These are phyloP conservation scores for Chaetomium olivaceum DNA, from an alignment of 2,329 filamentous ascomycete genomes.

Conservation along the genomic window DNA sequence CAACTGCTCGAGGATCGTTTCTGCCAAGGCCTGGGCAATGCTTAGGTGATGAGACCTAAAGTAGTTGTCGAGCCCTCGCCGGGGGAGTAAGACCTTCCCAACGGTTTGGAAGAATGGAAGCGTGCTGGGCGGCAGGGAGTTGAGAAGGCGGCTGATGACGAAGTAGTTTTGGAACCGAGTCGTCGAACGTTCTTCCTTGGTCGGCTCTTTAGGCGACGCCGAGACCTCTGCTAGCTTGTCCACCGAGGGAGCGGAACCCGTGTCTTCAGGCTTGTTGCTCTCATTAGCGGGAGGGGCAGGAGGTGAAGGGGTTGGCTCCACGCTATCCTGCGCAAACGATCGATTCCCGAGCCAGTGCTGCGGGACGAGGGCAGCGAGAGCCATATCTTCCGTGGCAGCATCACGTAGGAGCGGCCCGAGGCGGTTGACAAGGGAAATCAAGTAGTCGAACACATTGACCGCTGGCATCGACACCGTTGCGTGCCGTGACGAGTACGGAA, in stretches of 20 bases:
- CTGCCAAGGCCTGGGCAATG: conserved; percentile 67
- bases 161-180: conserved; percentile 71
- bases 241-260: conserved; percentile 27
- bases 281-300: conserved; percentile 5
- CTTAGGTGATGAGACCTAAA: conserved; percentile 54
- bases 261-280: conserved; percentile 20
- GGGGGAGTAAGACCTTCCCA: conserved; percentile 76
- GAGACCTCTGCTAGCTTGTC: conserved; percentile 28
- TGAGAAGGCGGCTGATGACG: conserved; percentile 73
- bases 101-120: conserved; percentile 83
- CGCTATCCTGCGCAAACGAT: conserved; percentile 9
- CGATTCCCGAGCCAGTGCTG: conserved; percentile 57
- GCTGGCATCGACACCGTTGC: conserved; percentile 66
- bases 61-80: conserved; percentile 68
- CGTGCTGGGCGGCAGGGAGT: conserved; percentile 76
- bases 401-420: conserved; percentile 77
- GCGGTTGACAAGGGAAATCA: conserved; percentile 69
- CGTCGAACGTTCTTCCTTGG: conserved; percentile 45
- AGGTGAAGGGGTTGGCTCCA: background rate
- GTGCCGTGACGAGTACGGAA: conserved; percentile 67
- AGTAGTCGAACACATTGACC: conserved; percentile 84
- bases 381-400: conserved; percentile 81
- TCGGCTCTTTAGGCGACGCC: conserved; percentile 41
- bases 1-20: conserved; percentile 69
- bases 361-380: conserved; percentile 72